phyloP scores from a whole-genome alignment of 169 alveolate genomes.

The Plasmodium fragile region DNA sequence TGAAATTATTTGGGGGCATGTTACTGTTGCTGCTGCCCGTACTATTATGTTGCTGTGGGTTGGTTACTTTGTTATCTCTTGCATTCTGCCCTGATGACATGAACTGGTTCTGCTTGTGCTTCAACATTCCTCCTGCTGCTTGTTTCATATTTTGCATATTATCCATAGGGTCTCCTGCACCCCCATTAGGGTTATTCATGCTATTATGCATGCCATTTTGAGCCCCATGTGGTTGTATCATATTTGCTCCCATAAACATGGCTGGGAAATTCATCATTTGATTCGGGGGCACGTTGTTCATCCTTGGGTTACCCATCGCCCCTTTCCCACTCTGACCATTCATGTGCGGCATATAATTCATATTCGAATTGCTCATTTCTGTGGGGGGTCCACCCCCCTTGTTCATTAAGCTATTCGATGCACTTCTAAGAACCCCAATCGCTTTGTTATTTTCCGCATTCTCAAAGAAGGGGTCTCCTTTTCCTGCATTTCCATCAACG shows the following conservation, averaged over 20 bases:
- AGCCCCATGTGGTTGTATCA: background rate
- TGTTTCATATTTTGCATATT: conserved; percentile 59
- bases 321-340: conserved; percentile 1
- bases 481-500: background rate
- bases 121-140: conserved; percentile 13
- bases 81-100: background rate
- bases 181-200: background rate
- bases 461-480: background rate
- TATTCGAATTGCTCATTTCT: background rate
- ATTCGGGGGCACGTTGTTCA: conserved; percentile 27
- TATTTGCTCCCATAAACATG: conserved; percentile 9
- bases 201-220: conserved; percentile 19
- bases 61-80: conserved; percentile 26
- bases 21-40: background rate
- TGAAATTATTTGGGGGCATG: conserved; percentile 16
- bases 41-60: conserved; percentile 1
- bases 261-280: conserved; percentile 45
- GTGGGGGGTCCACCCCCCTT: conserved; percentile 1
- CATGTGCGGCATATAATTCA: conserved; percentile 19
- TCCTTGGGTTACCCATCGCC: background rate
- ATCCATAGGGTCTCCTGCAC: conserved; percentile 1
- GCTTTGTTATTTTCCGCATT: conserved; percentile 19
- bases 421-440: background rate
- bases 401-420: conserved; percentile 7
- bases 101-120: conserved; percentile 34